Conservation (phyloP, 2,329 filamentous ascomycete genomes). For the Sarocladium oryzae region DNA sequence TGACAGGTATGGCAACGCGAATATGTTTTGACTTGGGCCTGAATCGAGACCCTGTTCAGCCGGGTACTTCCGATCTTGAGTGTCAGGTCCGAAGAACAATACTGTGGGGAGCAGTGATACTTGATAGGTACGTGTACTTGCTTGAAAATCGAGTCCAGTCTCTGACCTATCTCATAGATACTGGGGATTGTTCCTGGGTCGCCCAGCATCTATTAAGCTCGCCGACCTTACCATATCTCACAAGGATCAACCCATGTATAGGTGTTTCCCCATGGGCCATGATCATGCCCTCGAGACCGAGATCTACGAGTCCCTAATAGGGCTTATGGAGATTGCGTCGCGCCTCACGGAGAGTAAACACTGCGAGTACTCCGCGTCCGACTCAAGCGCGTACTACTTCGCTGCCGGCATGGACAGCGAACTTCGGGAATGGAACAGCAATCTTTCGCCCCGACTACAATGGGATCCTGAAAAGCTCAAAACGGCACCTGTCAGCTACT, state of each 20-base stretch:
- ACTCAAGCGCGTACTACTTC: neutral
- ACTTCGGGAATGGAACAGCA: neutral
- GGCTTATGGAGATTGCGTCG: neutral
- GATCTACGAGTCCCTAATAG: neutral
- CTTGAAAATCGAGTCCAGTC: neutral
- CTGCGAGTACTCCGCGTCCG: neutral
- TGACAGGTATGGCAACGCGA: neutral
- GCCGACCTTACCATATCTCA: neutral
- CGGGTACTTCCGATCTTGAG: neutral
- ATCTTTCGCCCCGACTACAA: neutral
- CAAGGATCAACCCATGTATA: neutral
- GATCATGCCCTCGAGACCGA: neutral
- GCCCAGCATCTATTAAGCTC: neutral
- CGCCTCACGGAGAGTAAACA: neutral
- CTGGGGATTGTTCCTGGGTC: neutral
- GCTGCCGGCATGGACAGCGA: neutral
- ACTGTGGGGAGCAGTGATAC: neutral
- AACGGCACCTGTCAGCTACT: neutral
- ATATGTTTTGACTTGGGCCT: constrained; percentile 2
- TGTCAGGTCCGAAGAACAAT: neutral
- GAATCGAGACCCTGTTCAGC: neutral
- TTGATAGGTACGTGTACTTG: neutral
- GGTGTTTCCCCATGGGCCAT: neutral
- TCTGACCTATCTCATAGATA: neutral
- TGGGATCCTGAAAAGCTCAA: neutral